Conservation (phyloP, 768 basidiomycete genomes). For the Hericium erinaceus region DNA sequence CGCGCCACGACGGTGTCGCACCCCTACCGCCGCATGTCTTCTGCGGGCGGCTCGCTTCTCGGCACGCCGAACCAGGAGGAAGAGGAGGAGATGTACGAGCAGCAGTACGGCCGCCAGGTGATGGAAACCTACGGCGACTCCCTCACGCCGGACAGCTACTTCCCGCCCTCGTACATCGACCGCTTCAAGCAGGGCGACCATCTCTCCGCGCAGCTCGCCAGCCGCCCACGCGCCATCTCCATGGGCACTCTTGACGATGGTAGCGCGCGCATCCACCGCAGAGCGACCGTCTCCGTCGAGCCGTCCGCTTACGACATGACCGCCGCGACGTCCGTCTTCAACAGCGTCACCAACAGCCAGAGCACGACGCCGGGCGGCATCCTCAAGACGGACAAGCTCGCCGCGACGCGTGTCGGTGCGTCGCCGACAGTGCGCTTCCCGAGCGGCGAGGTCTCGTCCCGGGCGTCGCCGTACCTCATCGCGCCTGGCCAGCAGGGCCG, state of each 20-base stretch:
- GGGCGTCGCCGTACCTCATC: constrained; percentile 58
- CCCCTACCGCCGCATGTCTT: constrained; percentile 69
- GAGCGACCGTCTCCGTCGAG: constrained; percentile 35
- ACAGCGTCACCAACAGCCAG: constrained; percentile 26
- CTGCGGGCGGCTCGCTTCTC: constrained; percentile 50
- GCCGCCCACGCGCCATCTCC: constrained; percentile 75
- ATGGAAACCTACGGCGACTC: constrained; percentile 52
- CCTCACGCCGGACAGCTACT: constrained; percentile 52
- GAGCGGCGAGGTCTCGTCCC: constrained; percentile 15
- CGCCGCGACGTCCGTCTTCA: constrained; percentile 45
- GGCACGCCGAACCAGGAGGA: constrained; percentile 55
- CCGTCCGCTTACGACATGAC: constrained; percentile 39
- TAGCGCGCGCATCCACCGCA: constrained; percentile 58
- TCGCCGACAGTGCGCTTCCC: constrained; percentile 15
- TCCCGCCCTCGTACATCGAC: constrained; percentile 23
- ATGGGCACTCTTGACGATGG: constrained; percentile 80
- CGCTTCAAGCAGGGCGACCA: constrained; percentile 11
- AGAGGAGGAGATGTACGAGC: constrained; percentile 69
- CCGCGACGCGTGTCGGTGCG: constrained; percentile 1
- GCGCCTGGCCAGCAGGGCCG: constrained; percentile 61
- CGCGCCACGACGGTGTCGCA: constrained; percentile 91
- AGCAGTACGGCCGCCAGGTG: constrained; percentile 48
- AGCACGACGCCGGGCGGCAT: constrained; percentile 10
- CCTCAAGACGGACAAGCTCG: constrained; percentile 27
- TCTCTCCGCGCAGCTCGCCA: constrained; percentile 10